Evolutionary conservation across 228 moss, liverwort and hornwort species (phyloP), one percentile per base, ranked within the genome.

Genomic region (Sphagnum fallax): DNA sequence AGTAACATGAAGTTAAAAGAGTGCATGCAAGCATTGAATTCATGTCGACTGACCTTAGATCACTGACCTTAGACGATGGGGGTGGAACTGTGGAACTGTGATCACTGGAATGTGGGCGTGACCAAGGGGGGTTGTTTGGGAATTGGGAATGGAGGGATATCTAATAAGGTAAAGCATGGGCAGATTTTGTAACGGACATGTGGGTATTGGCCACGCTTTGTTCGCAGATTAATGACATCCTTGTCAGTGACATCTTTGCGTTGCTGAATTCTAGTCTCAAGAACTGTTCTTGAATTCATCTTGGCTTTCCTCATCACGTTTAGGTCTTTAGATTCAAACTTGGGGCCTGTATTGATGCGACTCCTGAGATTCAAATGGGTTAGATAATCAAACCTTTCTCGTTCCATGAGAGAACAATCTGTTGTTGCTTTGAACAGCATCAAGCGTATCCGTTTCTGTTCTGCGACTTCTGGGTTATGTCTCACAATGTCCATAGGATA

Each of bases 91-190:
- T 32, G 32, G 32, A 32, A 32, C 32, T 2, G 32, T 32, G 32
- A 32, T 70, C 49, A 70, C 63, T 70, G 70, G 62, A 70, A 70
- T 10, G 70, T 62, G 51, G 70, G 70, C 12, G 47, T 52, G 4
- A 61, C 10, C 18, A 70, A 14, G 8, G 4, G 5, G 50, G 70
- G 70, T 52, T 63, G 52, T 5, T 61, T 61, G 4, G 63, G 52
- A 47, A 70, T 32, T 3, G 70, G 70, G 7, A 10, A 6, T 50
- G 51, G 51, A 4, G 52, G 13, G 16, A 70, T 63, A 6, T 63
- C 63, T 47, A 52, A 1, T 51, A 70, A 10, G n/a, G 62, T 47
- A 9, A 49, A 11, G 50, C 70, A 70, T 2, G 70, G 70, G 47
- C 70, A 70, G 6, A 52, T 12, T 4, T 10, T 6, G 49, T 70